Percentiles rank a stretch among this genome's conserved stretches.
Evolutionary conservation across 2,329 filamentous ascomycete species (phyloP).

Genomic region (Claviceps sp.): DNA sequence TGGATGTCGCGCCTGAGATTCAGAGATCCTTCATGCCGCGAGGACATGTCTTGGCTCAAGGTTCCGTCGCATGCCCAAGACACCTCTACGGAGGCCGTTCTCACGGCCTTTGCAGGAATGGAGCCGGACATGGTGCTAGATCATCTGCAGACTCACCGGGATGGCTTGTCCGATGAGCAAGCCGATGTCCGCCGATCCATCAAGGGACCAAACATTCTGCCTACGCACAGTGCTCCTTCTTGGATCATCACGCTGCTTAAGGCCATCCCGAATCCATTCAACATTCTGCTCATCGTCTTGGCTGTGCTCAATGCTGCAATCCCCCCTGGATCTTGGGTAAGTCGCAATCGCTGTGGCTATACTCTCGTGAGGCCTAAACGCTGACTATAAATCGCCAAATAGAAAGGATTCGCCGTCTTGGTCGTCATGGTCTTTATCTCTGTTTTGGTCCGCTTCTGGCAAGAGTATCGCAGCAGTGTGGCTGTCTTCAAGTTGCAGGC

Average conservation of each 20-base stretch:
- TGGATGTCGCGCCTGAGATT: not conserved
- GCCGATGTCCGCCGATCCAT: constrained; percentile 10
- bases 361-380: not conserved
- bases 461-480: constrained; percentile 15
- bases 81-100: constrained; percentile 9
- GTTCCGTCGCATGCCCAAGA: constrained; percentile 6
- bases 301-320: constrained; percentile 14
- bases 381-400: not conserved
- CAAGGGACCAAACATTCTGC: constrained; percentile 13
- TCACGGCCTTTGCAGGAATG: constrained; percentile 11
- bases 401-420: constrained; percentile 12
- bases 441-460: constrained; percentile 16
- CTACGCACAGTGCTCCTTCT: constrained; percentile 13
- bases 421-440: constrained; percentile 15
- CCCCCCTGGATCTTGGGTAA: constrained; percentile 9
- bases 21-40: constrained; percentile 1
- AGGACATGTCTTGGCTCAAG: constrained; percentile 5
- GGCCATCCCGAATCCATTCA: constrained; percentile 16
- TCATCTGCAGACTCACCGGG: constrained; percentile 10
- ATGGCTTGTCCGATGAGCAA: constrained; percentile 12
- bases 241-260: constrained; percentile 15
- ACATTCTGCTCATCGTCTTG: constrained; percentile 12
- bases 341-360: not conserved
- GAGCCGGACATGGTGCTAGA: constrained; percentile 8
- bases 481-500: constrained; percentile 14